Base-by-base conservation (phyloP, 345 rosid genomes). In the Cochlearia excelsa region DNA sequence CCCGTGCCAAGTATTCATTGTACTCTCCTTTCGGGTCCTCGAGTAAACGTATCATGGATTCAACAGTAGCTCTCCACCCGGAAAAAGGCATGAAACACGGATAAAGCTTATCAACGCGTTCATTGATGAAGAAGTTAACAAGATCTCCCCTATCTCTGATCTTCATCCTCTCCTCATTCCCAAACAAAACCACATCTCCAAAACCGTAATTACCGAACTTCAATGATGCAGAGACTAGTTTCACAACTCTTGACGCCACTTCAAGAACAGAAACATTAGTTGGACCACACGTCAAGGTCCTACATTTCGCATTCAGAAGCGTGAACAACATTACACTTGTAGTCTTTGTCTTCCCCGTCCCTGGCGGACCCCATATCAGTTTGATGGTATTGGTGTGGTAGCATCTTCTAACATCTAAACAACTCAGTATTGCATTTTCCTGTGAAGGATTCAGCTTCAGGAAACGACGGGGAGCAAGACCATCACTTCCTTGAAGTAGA, bases 321-420 rank as follows among this genome's bases (percentile, higher is more conserved):
- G 48, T 40, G 1, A 66, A 16, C 56, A 82, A 50, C 60, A 82
- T 48, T 7, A 61, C 34, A 51, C 82, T 61, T 9, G 72, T 56
- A 1, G 79, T 82, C 28, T 63, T 75, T 0, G 86, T 82, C 63
- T 82, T 82, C 46, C 84, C 83, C 0, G 86, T 82, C 11, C 86
- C 86, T 1, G 86, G 86, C 1, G 86, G 86, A 3, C 86, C 86
- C 86, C 79, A 77, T 4, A 82, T 71, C 2, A 82, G 79, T 30
- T 79, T 68, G 34, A 77, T 73, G 3, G 26, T 53, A 51, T 60
- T 67, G 59, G 2, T 1, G 48, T 81, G 82, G 46, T 11, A 0
- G 48, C 86, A 79, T 1, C 10, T 7, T 60, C 44, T 41, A 29
- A 45, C 51, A 9, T 44, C 44, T 2, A 74, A 28, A 66, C 80